These are phyloP conservation scores for Solanum sitiens DNA, from an alignment of 257 asterid species.

Conservation along the genomic window DNA sequence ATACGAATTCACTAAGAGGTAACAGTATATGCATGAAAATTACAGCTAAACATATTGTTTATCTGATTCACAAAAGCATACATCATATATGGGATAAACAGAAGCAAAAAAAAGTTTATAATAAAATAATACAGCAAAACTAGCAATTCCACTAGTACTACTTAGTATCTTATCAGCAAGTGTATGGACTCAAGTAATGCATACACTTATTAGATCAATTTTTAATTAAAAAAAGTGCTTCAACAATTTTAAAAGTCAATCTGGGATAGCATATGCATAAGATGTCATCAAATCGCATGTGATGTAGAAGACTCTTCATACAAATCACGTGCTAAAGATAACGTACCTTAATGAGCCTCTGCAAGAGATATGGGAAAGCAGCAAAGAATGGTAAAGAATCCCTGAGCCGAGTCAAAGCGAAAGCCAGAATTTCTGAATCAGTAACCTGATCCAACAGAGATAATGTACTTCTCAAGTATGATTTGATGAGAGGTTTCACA, in stretches of 20 bases:
- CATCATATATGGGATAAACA: not conserved
- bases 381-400: conserved; percentile 58
- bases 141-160: not conserved
- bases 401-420: conserved; percentile 52
- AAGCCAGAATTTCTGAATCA: conserved; percentile 61
- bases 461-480: conserved; percentile 72
- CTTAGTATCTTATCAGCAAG: not conserved
- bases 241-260: not conserved
- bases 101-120: not conserved
- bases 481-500: conserved; percentile 57
- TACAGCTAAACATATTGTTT: not conserved
- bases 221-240: not conserved
- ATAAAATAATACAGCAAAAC: not conserved
- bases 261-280: not conserved
- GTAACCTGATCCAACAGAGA: conserved; percentile 75
- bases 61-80: not conserved
- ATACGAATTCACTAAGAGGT: not conserved
- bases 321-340: not conserved
- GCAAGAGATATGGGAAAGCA: conserved; percentile 62
- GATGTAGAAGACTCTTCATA: not conserved
- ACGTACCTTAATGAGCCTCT: conserved; percentile 65
- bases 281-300: not conserved
- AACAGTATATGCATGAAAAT: not conserved
- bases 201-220: not conserved
- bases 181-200: not conserved